Base-by-base conservation (phyloP, 805 yeast species). In the Debaryomyces tyrocola region DNA sequence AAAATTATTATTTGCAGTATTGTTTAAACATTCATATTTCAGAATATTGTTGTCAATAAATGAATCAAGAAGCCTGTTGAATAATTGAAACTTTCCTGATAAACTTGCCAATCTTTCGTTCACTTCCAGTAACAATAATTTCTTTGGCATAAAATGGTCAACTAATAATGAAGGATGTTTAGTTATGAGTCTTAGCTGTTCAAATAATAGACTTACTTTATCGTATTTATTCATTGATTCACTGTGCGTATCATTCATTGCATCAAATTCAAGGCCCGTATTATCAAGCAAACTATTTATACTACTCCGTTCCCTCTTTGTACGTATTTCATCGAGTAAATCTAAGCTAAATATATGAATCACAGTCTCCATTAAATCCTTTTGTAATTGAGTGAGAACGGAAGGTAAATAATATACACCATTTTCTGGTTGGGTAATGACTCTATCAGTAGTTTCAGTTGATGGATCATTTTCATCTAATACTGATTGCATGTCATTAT, bases 101-200 rank as follows among this genome's bases (percentile, higher is more conserved):
- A 83, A 70, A 36, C 64, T 63, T 36, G 74, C 65, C 41, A 85
- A 64, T 40, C 77, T 62, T 44, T 79, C 82, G 48, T 79, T 84
- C 1, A 86, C 73, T 52, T 84, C 87, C 83, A 82, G 79, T 33
- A 85, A 66, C 12, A 87, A 60, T 51, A 86, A 66, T 46, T 83
- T 84, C 53, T 82, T 81, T 6, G 94, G 90, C 61, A 86, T 82
- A 55, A 81, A 87, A 62, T 87, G 94, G 53, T 85, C 87, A 27
- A 87, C 91, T 37, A 87, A 60, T 34, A 87, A 64, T 36, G 85
- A 80, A 2, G 92, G 89, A 62, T 87, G 91, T 54, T 78, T 82
- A 3, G 78, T 69, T 0, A 83, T 64, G n/a, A 75, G 73, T 33
- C 70, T 57, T 4, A 84, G 58, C 53, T 78, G 82, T 6, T 74